Percentiles rank a stretch among this genome's conserved stretches.
Conservation (phyloP, 2,329 filamentous ascomycete genomes). For the Zarea fungicola region DNA sequence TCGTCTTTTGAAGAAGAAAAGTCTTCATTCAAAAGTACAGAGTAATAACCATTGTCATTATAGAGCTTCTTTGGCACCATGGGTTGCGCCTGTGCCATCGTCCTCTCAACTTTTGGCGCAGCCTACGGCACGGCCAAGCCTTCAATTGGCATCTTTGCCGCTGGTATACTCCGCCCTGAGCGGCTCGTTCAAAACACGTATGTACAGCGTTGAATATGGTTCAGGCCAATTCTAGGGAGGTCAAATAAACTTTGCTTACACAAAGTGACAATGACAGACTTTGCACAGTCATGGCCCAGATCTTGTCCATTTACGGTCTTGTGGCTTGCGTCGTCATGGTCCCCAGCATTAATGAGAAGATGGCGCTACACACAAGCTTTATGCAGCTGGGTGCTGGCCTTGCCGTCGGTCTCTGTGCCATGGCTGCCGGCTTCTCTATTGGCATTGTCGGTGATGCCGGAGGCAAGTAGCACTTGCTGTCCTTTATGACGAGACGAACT, state of each 20-base stretch:
- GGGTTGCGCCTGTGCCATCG: conserved; percentile 40
- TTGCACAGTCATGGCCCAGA: conserved; percentile 43
- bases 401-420: conserved; percentile 38
- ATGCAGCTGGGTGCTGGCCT: conserved; percentile 40
- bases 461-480: too few relatives aligned
- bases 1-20: too few relatives aligned
- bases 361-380: conserved; percentile 38
- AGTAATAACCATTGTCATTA: neutral
- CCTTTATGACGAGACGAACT: too few relatives aligned
- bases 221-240: too few relatives aligned
- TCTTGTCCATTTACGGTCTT: conserved; percentile 43
- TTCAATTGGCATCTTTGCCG: conserved; percentile 37
- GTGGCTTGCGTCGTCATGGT: conserved; percentile 41
- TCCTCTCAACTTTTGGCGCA: conserved; percentile 47
- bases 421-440: conserved; percentile 42
- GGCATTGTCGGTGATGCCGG: conserved; percentile 43
- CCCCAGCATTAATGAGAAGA: conserved; percentile 33
- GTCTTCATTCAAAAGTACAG: neutral
- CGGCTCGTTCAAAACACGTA: conserved; percentile 40
- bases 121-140: conserved; percentile 41
- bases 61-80: conserved; percentile 39
- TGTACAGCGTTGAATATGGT: too few relatives aligned
- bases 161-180: conserved; percentile 39
- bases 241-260: neutral
- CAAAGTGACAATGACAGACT: conserved; percentile 21